Conservation (phyloP, 2,329 filamentous ascomycete species). For the Penicillium sclerotiorum region DNA sequence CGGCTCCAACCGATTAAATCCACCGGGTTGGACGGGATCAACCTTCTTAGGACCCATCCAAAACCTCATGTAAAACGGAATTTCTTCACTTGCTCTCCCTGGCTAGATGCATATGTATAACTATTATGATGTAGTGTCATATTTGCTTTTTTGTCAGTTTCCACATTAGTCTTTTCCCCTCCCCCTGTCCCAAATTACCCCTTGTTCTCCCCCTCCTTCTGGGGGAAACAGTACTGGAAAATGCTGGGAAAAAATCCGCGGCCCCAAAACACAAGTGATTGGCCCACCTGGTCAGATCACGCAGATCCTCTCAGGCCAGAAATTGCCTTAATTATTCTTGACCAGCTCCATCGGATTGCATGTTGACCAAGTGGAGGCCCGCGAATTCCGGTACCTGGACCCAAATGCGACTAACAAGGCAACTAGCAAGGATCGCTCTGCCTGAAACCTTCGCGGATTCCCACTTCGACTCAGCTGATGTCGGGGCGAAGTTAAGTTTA, state of each 20-base stretch:
- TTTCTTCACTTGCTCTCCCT: background rate
- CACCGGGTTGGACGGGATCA: conserved; percentile 18
- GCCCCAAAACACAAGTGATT: background rate
- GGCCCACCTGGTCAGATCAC: background rate
- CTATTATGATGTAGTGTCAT: conserved; percentile 1
- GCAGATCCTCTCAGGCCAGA: conserved; percentile 12
- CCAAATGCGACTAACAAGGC: conserved; percentile 12
- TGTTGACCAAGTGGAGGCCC: conserved; percentile 11
- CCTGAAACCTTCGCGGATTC: conserved; percentile 17
- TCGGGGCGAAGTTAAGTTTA: background rate
- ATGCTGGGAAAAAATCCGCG: background rate
- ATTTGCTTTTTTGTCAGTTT: background rate
- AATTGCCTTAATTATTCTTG: conserved; percentile 12
- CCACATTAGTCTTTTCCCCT: background rate
- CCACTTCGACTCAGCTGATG: conserved; percentile 24
- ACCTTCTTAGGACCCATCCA: conserved; percentile 14
- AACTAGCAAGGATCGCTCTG: conserved; percentile 20
- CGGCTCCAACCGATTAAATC: conserved; percentile 13
- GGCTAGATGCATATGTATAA: background rate
- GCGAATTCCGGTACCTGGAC: conserved; percentile 16
- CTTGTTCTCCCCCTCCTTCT: background rate
- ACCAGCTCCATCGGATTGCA: conserved; percentile 14
- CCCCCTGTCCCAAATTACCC: no score
- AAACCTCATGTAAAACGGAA: background rate
- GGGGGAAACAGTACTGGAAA: background rate